These are phyloP conservation scores for Dactylellina cionopaga DNA, from an alignment of 2,329 filamentous ascomycete species.

Conservation along the genomic window DNA sequence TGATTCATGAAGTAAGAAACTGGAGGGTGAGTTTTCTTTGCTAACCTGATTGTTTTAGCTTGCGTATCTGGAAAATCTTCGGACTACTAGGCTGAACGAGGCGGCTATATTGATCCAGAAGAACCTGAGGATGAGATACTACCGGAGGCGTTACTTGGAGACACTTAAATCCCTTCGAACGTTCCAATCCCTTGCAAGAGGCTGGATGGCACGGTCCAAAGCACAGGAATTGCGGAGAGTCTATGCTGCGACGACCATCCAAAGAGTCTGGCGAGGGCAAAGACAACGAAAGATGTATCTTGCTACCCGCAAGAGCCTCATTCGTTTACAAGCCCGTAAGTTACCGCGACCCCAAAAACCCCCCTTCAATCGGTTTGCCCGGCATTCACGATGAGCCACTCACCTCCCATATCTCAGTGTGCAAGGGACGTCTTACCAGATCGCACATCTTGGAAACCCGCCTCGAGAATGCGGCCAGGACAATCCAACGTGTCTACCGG, in stretches of 20 bases:
- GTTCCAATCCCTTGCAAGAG: conserved; percentile 81
- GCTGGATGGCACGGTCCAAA: conserved; percentile 77
- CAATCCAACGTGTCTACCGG: conserved; percentile 92
- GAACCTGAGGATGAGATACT: conserved; percentile 95
- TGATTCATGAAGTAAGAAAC: conserved; percentile 23
- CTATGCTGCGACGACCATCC: conserved; percentile 91
- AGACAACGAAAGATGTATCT: conserved; percentile 86
- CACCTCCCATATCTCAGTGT: conserved; percentile 60
- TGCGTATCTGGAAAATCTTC: conserved; percentile 92
- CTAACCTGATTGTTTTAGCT: conserved; percentile 62
- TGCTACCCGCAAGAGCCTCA: conserved; percentile 80
- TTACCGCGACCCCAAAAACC: conserved; percentile 42
- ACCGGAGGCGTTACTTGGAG: conserved; percentile 88
- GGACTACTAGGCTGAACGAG: conserved; percentile 87
- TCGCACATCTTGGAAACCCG: conserved; percentile 94
- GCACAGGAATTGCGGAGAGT: conserved; percentile 83
- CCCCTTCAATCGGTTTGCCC: conserved; percentile 53
- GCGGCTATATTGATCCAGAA: conserved; percentile 99
- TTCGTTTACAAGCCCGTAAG: conserved; percentile 79
- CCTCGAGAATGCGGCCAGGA: conserved; percentile 86
- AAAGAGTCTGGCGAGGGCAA: conserved; percentile 91
- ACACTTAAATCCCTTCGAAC: conserved; percentile 81
- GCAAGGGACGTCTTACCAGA: conserved; percentile 87
- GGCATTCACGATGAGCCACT: conserved; percentile 52
- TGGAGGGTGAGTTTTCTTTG: background rate